These are phyloP conservation scores for Leccinum subtestaceum DNA, from an alignment of 768 basidiomycete species.

Conservation along the genomic window DNA sequence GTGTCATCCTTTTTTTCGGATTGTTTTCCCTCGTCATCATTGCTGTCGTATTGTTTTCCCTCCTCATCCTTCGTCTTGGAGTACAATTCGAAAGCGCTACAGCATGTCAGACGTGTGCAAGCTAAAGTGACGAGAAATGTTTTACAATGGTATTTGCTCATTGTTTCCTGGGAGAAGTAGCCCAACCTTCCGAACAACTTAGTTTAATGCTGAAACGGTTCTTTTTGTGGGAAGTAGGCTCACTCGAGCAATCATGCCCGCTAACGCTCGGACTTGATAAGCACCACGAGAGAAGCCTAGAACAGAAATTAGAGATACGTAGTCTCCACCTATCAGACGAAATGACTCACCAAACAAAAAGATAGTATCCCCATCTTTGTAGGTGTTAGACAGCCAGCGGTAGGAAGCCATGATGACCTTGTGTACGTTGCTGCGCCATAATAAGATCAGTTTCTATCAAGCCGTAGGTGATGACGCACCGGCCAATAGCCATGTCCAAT, in stretches of 20 bases:
- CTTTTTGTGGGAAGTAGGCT: background rate
- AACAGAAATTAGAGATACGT: conserved; percentile 1
- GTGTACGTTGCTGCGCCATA: conserved; percentile 33
- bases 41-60: too few relatives aligned
- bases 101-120: background rate
- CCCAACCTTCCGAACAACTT: conserved; percentile 33
- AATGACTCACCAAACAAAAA: conserved; percentile 38
- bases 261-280: conserved; percentile 42
- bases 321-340: background rate
- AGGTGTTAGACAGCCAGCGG: conserved; percentile 40
- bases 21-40: conserved; percentile 13
- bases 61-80: conserved; percentile 19
- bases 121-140: background rate
- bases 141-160: conserved; percentile 40
- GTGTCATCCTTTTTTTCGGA: conserved; percentile 3
- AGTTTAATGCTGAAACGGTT: too few relatives aligned
- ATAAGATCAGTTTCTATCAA: background rate
- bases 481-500: conserved; percentile 37
- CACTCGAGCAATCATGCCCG: conserved; percentile 44
- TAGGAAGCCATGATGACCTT: conserved; percentile 36
- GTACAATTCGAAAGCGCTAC: conserved; percentile 40
- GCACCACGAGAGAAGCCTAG: conserved; percentile 47
- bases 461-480: conserved; percentile 22
- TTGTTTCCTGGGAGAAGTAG: conserved; percentile 39
- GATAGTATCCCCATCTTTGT: conserved; percentile 36